These are phyloP conservation scores for Phytopythium cucurbitacearum DNA, from an alignment of 352 stramenopile genomes.

Conservation along the genomic window DNA sequence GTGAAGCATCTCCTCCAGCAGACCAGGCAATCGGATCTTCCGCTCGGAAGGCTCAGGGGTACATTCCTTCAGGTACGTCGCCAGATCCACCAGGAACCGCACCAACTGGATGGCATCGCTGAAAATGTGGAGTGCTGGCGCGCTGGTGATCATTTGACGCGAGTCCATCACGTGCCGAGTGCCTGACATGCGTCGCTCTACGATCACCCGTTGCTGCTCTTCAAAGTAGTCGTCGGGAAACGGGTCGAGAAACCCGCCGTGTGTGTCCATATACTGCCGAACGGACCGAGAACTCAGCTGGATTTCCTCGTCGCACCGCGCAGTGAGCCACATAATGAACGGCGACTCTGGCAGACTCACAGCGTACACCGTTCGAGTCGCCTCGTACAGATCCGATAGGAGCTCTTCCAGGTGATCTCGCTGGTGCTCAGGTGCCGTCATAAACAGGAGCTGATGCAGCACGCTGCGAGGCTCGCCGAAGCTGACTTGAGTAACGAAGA, in stretches of 20 bases:
- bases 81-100: slow-evolving; percentile 54
- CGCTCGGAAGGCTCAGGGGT: slow-evolving; percentile 38
- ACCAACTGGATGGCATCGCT: slow-evolving; percentile 55
- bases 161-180: slow-evolving; percentile 34
- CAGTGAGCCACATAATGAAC: slow-evolving; percentile 54
- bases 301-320: slow-evolving; percentile 46
- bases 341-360: slow-evolving; percentile 32
- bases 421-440: slow-evolving; percentile 32
- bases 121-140: slow-evolving; percentile 45
- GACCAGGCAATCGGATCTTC: slow-evolving; percentile 33
- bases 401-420: slow-evolving; percentile 32
- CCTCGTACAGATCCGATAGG: slow-evolving; percentile 36
- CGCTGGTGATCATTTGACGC: slow-evolving; percentile 36
- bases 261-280: slow-evolving; percentile 26
- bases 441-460: slow-evolving; percentile 42
- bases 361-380: slow-evolving; percentile 26
- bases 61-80: slow-evolving; percentile 60
- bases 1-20: slow-evolving; percentile 41
- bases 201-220: slow-evolving; percentile 32
- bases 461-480: slow-evolving; percentile 40
- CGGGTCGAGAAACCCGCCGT: slow-evolving; percentile 47
- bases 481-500: slow-evolving; percentile 61
- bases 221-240: slow-evolving; percentile 37
- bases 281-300: slow-evolving; percentile 19
- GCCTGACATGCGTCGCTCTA: slow-evolving; percentile 28